Conservation (phyloP, 2,329 filamentous ascomycete genomes). For the Fusarium aywerte region DNA sequence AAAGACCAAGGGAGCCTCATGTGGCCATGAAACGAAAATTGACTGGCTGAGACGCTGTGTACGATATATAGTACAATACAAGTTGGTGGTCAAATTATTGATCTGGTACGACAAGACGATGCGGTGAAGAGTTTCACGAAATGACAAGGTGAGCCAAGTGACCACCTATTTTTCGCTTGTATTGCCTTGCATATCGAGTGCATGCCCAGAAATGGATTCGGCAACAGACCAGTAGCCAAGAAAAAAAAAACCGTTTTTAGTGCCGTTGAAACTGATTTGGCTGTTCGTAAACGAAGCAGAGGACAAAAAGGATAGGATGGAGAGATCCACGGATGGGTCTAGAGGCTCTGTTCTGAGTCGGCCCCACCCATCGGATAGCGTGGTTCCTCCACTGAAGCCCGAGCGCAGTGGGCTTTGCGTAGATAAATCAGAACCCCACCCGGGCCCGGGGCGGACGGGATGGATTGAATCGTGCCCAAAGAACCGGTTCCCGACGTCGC, state of each 20-base stretch:
- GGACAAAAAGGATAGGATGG: not conserved
- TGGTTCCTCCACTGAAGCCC: constrained; percentile 18
- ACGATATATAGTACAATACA: not conserved
- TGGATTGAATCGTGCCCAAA: constrained; percentile 22
- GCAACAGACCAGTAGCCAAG: not conserved
- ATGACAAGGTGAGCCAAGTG: not conserved
- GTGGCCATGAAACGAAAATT: constrained; percentile 8
- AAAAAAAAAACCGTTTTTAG: constrained; percentile 7
- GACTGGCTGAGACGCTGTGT: constrained; percentile 15
- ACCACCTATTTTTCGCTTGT: constrained; percentile 28
- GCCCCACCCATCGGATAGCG: constrained; percentile 19
- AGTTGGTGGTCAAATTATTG: constrained; percentile 10
- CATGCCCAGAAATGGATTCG: constrained; percentile 3
- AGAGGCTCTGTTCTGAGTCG: constrained; percentile 40
- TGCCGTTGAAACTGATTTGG: constrained; percentile 19
- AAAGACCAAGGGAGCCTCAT: constrained; percentile 24
- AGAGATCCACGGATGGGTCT: constrained; percentile 2
- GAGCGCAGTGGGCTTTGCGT: constrained; percentile 7
- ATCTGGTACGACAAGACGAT: constrained; percentile 32
- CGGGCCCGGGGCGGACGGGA: constrained; percentile 24
- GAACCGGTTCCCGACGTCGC: constrained; percentile 22
- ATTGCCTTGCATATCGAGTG: constrained; percentile 24
- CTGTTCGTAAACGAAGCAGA: constrained; percentile 13
- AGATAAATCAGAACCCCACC: constrained; percentile 1
- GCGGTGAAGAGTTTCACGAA: constrained; percentile 34